Base-by-base conservation (phyloP, 805 yeast genomes). In the Blastobotrys americana region DNA sequence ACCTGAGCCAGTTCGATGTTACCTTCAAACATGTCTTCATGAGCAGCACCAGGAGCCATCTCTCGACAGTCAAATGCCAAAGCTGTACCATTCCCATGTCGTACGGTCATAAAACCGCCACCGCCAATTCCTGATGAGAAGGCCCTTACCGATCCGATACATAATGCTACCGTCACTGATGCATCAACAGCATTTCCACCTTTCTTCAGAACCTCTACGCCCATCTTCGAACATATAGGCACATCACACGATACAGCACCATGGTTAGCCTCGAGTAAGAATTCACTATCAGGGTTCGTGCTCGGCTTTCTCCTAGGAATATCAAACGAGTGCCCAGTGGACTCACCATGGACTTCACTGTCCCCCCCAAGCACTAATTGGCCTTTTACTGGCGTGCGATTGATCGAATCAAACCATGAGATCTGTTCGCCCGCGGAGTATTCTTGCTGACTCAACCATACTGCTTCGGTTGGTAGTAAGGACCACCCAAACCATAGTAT, bases 81-180 rank as follows among this genome's bases (percentile, higher is more conserved):
- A 1, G 82, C 75, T 1, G 72, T 71, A 5, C 72, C 70, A 9
- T 71, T 66, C 21, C 61, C 63, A 36, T 59, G 59, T 13, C 66
- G 44, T 3, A 78, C 71, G 1, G 79, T 73, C 37, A 84, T 82
- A 55, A 76, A 87, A 0, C 84, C 86, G 6, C 98, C 97, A 3
- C 97, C 97, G 5, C 97, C 96, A 36, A 90, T 80, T 0, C 97
- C 96, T 1, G 95, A 81, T 46, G 82, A 81, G 66, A 82, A 86
- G 50, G 87, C 80, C 58, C 85, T 84, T 18, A 86, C 65, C 43
- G 84, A 72, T 2, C 97, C 97, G 25, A 90, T 78, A 58, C 98
- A 90, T 22, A 90, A 69, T 0, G 95, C 86, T 9, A 85, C 84
- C 0, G 95, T 82, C 2, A 90, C 82, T 0, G 95, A 85, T 0